Percentiles rank a stretch among this genome's conserved stretches.
Evolutionary conservation across 345 rosid species (phyloP).

Genomic region (Microcos paniculata): DNA sequence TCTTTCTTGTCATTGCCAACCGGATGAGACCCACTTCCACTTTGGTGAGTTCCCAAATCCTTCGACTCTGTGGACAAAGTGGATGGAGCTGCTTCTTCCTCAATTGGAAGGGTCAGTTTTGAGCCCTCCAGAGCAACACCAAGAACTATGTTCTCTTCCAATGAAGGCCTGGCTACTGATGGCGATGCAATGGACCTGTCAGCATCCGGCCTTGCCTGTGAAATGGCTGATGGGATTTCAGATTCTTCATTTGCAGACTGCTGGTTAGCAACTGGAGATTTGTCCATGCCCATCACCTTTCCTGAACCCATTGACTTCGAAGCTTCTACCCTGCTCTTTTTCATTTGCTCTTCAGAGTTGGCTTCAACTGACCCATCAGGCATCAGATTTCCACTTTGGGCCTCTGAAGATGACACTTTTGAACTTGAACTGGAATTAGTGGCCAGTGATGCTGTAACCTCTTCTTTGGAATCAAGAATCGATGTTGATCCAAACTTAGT

Average conservation of each 20-base stretch:
- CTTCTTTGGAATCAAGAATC: constrained; percentile 31
- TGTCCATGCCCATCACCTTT: constrained; percentile 19
- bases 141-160: constrained; percentile 85
- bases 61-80: constrained; percentile 39
- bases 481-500: constrained; percentile 30
- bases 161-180: constrained; percentile 37
- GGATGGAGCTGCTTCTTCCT: constrained; percentile 49
- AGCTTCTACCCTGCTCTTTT: constrained; percentile 26
- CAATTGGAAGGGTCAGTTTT: constrained; percentile 86
- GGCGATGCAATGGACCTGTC: constrained; percentile 36
- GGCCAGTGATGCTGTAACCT: constrained; percentile 17
- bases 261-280: constrained; percentile 17
- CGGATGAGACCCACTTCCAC: constrained; percentile 30
- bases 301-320: constrained; percentile 18
- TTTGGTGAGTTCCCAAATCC: constrained; percentile 51
- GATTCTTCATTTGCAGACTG: constrained; percentile 25
- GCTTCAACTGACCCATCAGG: constrained; percentile 17
- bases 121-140: constrained; percentile 91
- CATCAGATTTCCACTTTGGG: constrained; percentile 11
- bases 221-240: constrained; percentile 17
- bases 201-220: constrained; percentile 37
- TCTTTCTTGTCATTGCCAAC: constrained; percentile 41
- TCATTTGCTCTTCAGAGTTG: constrained; percentile 28
- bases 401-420: constrained; percentile 14
- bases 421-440: constrained; percentile 32